A percentile compares a stretch with the other conserved stretches of the same genome.
Evolutionary conservation across 108 stramenopile species (phyloP).

Genomic region (Nitzschia putrida): DNA sequence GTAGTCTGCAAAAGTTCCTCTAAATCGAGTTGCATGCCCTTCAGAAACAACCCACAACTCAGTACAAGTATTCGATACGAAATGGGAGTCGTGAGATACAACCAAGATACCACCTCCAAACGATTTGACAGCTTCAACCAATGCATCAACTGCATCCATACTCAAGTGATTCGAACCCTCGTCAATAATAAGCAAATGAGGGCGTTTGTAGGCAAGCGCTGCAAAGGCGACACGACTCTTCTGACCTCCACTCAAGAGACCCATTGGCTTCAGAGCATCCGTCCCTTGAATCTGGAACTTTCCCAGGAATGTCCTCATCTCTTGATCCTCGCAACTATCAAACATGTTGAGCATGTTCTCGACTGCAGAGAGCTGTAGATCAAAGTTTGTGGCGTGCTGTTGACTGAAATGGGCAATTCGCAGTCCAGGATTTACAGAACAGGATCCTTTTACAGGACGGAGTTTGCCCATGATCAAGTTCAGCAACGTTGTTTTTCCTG

Average conservation of each 20-base stretch:
- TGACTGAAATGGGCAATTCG: slow-evolving; percentile 96
- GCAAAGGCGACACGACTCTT: slow-evolving; percentile 93
- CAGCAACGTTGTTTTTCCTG: slow-evolving; percentile 77
- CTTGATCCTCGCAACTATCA: slow-evolving; percentile 85
- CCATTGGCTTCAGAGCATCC: slow-evolving; percentile 93
- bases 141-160: slow-evolving; percentile 96
- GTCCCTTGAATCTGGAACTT: slow-evolving; percentile 90
- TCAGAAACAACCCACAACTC: slow-evolving; percentile 88
- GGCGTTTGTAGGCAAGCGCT: slow-evolving; percentile 86
- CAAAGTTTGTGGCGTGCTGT: slow-evolving; percentile 93
- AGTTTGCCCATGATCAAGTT: slow-evolving; percentile 92
- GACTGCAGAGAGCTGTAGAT: slow-evolving; percentile 80
- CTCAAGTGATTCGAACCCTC: slow-evolving; percentile 92
- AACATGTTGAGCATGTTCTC: slow-evolving; percentile 88
- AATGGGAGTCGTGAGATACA: slow-evolving; percentile 94
- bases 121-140: slow-evolving; percentile 60
- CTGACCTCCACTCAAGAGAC: slow-evolving; percentile 93
- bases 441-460: slow-evolving; percentile 70
- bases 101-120: slow-evolving; percentile 89
- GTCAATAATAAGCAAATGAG: slow-evolving; percentile 96
- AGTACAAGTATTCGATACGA: slow-evolving; percentile 74
- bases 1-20: slow-evolving; percentile 83
- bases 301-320: slow-evolving; percentile 88
- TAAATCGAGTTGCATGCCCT: slow-evolving; percentile 68
- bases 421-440: slow-evolving; percentile 84